phyloP scores from a whole-genome alignment of 2,329 filamentous ascomycete species.

The Colletotrichum tabaci region DNA sequence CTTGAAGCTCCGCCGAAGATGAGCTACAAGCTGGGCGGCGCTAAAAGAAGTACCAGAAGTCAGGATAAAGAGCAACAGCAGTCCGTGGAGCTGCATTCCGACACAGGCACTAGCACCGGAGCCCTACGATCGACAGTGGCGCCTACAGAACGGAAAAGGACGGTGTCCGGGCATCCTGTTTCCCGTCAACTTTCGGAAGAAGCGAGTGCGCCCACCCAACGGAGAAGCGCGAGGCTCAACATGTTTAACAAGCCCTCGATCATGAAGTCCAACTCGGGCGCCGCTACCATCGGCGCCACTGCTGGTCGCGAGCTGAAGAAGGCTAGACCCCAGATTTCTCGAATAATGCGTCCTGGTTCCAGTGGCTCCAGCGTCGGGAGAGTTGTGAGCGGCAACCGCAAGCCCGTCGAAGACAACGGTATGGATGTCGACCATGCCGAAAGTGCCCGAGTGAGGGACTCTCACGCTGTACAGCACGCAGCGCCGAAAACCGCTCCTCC shows the following conservation, averaged over 20 bases:
- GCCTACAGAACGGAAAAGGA: conserved; percentile 83
- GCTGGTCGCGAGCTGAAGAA: conserved; percentile 85
- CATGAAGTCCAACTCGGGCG: conserved; percentile 73
- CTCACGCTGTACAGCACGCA: conserved; percentile 51
- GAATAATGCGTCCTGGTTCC: conserved; percentile 76
- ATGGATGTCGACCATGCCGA: conserved; percentile 81
- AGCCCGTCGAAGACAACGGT: conserved; percentile 76
- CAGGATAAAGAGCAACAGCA: conserved; percentile 55
- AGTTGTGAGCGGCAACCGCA: conserved; percentile 92
- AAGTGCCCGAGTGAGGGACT: conserved; percentile 61
- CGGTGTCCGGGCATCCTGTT: conserved; percentile 86
- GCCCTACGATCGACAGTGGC: conserved; percentile 59
- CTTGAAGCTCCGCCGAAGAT: conserved; percentile 75
- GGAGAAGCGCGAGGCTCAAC: conserved; percentile 80
- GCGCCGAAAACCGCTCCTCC: conserved; percentile 53
- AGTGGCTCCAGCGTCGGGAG: conserved; percentile 82
- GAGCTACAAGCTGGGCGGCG: conserved; percentile 68
- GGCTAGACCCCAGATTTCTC: conserved; percentile 79
- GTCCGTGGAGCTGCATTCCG: conserved; percentile 57
- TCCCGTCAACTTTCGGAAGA: conserved; percentile 69
- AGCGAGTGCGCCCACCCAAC: conserved; percentile 69
- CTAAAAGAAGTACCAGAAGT: conserved; percentile 58
- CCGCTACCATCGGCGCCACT: conserved; percentile 70
- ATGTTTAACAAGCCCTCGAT: conserved; percentile 76
- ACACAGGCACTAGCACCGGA: conserved; percentile 54